Percentiles rank a stretch among this genome's conserved stretches.
These are phyloP conservation scores for Cyclotella kingstonii DNA, from an alignment of 108 stramenopile genomes.

Conservation along the genomic window DNA sequence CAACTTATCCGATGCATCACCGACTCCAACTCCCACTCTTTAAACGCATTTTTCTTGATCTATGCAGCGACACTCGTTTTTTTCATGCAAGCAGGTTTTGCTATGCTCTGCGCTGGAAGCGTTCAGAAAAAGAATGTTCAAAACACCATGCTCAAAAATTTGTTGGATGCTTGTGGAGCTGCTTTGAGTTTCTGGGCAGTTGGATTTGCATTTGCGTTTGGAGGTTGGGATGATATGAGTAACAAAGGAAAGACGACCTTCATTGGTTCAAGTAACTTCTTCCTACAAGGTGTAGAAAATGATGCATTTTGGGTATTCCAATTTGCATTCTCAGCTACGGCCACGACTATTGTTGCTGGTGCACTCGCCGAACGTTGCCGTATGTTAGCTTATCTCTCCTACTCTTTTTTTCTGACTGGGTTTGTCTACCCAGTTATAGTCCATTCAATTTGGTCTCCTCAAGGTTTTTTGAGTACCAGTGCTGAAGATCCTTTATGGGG, in stretches of 20 bases:
- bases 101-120: slow-evolving; percentile 80
- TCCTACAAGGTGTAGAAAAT: slow-evolving; percentile 41
- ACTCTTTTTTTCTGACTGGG: slow-evolving; percentile 71
- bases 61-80: slow-evolving; percentile 71
- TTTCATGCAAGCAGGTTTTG: slow-evolving; percentile 84
- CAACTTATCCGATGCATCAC: slow-evolving; percentile 11
- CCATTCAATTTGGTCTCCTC: slow-evolving; percentile 72
- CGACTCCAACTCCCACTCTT: slow-evolving; percentile 7
- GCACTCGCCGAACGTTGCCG: slow-evolving; percentile 89
- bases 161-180: slow-evolving; percentile 84
- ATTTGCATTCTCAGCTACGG: slow-evolving; percentile 83
- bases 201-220: slow-evolving; percentile 82
- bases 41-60: slow-evolving; percentile 57
- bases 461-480: slow-evolving; percentile 66
- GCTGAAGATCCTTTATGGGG: slow-evolving; percentile 25
- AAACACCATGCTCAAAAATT: slow-evolving; percentile 89
- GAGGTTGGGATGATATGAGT: slow-evolving; percentile 36
- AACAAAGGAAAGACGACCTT: slow-evolving; percentile 45
- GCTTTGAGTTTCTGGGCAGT: slow-evolving; percentile 71
- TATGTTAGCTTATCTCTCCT: slow-evolving; percentile 84
- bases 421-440: slow-evolving; percentile 89
- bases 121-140: slow-evolving; percentile 83
- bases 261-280: slow-evolving; percentile 67
- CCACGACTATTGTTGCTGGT: slow-evolving; percentile 92
- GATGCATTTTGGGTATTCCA: slow-evolving; percentile 78